These are phyloP conservation scores for Voacanga thouarsii DNA, from an alignment of 257 asterid genomes.

Conservation along the genomic window DNA sequence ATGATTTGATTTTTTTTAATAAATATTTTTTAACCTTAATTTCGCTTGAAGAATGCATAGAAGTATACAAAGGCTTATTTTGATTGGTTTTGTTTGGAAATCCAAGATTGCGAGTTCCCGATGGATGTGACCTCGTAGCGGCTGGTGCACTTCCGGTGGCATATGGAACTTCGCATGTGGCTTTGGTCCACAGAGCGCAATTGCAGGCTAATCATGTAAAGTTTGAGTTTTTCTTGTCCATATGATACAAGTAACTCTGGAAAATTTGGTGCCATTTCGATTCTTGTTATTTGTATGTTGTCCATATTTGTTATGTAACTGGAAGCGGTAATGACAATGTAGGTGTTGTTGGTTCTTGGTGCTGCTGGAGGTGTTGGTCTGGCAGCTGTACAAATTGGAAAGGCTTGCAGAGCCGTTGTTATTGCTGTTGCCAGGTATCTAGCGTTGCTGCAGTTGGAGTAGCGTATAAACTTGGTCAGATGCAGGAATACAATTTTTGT, in stretches of 20 bases:
- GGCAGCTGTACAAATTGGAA: constrained; percentile 94
- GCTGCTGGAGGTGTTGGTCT: constrained; percentile 99
- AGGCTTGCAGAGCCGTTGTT: constrained; percentile 76
- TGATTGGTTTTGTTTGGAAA: constrained; percentile 11
- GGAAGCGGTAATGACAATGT: constrained; percentile 10
- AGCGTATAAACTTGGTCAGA: neutral
- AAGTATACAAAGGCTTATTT: constrained; percentile 6
- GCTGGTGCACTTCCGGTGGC: constrained; percentile 92
- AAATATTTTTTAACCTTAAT: neutral
- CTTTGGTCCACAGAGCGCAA: constrained; percentile 83
- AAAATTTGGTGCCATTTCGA: neutral
- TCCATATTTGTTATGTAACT: constrained; percentile 2
- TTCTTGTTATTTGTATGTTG: neutral
- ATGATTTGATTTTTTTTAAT: neutral
- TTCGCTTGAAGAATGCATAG: no score
- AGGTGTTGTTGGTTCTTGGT: constrained; percentile 97
- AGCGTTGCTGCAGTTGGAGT: neutral
- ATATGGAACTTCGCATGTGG: constrained; percentile 93
- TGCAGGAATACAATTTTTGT: constrained; percentile 2
- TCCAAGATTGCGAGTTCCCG: constrained; percentile 68
- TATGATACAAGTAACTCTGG: neutral
- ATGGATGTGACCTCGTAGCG: constrained; percentile 82
- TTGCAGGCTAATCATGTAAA: constrained; percentile 61
- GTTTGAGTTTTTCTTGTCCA: constrained; percentile 3
- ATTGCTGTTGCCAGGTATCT: constrained; percentile 88